These are phyloP conservation scores for Metarhizium rileyi DNA, from an alignment of 2,329 filamentous ascomycete species.

Conservation along the genomic window DNA sequence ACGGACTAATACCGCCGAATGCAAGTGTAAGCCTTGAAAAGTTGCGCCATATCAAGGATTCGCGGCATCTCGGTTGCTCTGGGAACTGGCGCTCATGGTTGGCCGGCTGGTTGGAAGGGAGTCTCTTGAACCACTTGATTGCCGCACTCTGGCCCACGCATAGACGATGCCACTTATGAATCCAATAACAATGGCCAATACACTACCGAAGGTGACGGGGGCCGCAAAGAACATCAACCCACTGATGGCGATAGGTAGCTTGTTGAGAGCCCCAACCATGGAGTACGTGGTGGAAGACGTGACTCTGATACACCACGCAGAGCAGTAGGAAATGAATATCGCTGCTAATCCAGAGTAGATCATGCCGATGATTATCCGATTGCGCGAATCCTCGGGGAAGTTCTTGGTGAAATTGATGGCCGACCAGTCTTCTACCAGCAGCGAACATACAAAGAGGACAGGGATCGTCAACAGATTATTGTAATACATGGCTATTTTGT, in stretches of 20 bases:
- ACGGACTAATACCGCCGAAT: not conserved
- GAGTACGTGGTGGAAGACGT: conserved; percentile 97
- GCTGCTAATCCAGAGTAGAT: conserved; percentile 85
- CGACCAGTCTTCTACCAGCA: conserved; percentile 89
- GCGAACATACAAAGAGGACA: conserved; percentile 71
- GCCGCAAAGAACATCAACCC: conserved; percentile 94
- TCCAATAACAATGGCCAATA: conserved; percentile 82
- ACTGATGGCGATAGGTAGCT: conserved; percentile 87
- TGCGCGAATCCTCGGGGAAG: conserved; percentile 76
- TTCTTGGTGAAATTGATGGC: conserved; percentile 71
- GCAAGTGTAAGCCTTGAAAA: not conserved
- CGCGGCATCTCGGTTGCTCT: conserved; percentile 79
- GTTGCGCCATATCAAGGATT: conserved; percentile 33
- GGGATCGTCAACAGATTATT: conserved; percentile 98
- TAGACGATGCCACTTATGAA: conserved; percentile 92
- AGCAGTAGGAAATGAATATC: conserved; percentile 99
- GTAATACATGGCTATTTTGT: conserved; percentile 88
- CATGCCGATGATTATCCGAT: conserved; percentile 77
- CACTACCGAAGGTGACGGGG: conserved; percentile 83
- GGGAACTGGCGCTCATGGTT: conserved; percentile 79
- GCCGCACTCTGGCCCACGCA: conserved; percentile 51
- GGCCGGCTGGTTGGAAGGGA: conserved; percentile 55
- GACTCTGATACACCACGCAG: conserved; percentile 95
- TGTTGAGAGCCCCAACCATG: conserved; percentile 97
- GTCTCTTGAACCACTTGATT: conserved; percentile 57